Percentiles rank a stretch among this genome's conserved stretches.
These are phyloP conservation scores for Pleurotus pulmonarius DNA, from an alignment of 768 basidiomycete species.

Conservation along the genomic window DNA sequence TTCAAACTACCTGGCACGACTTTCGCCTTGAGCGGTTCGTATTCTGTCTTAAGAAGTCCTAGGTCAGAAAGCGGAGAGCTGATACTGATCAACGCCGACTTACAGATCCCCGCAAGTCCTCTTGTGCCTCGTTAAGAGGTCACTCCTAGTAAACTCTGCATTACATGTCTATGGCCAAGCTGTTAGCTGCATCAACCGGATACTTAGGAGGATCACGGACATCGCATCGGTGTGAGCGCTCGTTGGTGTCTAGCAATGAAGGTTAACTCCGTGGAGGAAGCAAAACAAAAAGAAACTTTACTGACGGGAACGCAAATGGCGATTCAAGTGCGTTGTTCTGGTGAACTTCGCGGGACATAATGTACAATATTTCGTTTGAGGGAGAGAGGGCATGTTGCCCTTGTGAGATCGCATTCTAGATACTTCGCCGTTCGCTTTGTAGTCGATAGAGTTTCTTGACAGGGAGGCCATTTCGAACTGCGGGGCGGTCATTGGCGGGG, in stretches of 20 bases:
- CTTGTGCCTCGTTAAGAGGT: constrained; percentile 69
- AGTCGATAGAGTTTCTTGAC: constrained; percentile 13
- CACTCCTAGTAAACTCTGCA: constrained; percentile 71
- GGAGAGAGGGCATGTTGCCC: constrained; percentile 69
- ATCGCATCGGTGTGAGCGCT: constrained; percentile 60
- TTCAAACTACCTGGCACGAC: constrained; percentile 49
- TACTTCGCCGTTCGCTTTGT: constrained; percentile 35
- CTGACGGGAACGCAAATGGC: constrained; percentile 71
- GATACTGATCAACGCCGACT: constrained; percentile 23
- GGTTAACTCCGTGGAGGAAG: constrained; percentile 5
- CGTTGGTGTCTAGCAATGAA: constrained; percentile 54
- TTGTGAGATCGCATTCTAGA: constrained; percentile 45
- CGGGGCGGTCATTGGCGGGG: constrained; percentile 9
- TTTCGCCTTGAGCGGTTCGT: constrained; percentile 59
- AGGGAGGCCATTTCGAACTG: constrained; percentile 1
- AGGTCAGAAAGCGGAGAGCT: constrained; percentile 11
- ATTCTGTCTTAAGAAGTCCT: constrained; percentile 28
- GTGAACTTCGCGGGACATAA: constrained; percentile 74
- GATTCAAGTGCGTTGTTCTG: constrained; percentile 68
- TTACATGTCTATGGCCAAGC: constrained; percentile 48
- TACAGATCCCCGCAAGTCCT: constrained; percentile 69
- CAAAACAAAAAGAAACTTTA: constrained; percentile 9
- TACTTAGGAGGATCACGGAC: constrained; percentile 28
- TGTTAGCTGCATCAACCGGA: not conserved
- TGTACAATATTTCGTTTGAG: constrained; percentile 67